These are phyloP conservation scores for Tephrocybe sp. DNA, from an alignment of 768 basidiomycete genomes.

Conservation along the genomic window DNA sequence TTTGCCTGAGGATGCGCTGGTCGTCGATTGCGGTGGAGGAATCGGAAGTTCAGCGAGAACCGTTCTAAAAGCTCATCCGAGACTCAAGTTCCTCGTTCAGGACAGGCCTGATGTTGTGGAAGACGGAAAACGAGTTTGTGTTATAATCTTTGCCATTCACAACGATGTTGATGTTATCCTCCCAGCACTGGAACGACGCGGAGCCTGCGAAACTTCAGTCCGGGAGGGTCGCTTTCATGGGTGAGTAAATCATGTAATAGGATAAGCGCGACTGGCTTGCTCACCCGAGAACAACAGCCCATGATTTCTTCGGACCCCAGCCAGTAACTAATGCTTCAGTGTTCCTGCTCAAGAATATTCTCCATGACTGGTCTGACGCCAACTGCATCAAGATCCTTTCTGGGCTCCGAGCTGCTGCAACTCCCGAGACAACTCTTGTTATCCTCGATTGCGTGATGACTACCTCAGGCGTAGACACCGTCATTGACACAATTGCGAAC, in stretches of 20 bases:
- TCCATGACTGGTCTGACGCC: slow-evolving; percentile 65
- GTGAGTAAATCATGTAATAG: slow-evolving; percentile 6
- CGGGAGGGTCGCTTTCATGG: slow-evolving; percentile 26
- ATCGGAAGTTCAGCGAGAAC: slow-evolving; percentile 40
- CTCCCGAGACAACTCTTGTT: slow-evolving; percentile 33
- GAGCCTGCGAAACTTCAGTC: slow-evolving; percentile 23
- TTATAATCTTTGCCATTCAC: not conserved
- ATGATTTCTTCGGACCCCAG: slow-evolving; percentile 41
- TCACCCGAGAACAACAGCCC: slow-evolving; percentile 14
- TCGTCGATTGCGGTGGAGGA: slow-evolving; percentile 68
- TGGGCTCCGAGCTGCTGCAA: slow-evolving; percentile 33
- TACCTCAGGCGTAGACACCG: slow-evolving; percentile 29
- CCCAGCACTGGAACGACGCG: slow-evolving; percentile 15
- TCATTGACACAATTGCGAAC: slow-evolving; percentile 5
- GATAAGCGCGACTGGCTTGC: not conserved
- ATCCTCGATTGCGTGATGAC: slow-evolving; percentile 40
- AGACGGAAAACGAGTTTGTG: slow-evolving; percentile 2
- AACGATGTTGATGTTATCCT: not conserved
- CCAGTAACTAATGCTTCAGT: slow-evolving; percentile 36
- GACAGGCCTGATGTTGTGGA: slow-evolving; percentile 36
- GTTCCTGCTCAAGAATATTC: slow-evolving; percentile 54
- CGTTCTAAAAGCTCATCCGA: slow-evolving; percentile 1
- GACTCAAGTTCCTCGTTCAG: slow-evolving; percentile 50
- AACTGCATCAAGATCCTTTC: slow-evolving; percentile 33
- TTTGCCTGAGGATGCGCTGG: slow-evolving; percentile 41